Evolutionary conservation across 306 rosid genomes (phyloP).

Genomic region (Acacia melanoxylon): DNA sequence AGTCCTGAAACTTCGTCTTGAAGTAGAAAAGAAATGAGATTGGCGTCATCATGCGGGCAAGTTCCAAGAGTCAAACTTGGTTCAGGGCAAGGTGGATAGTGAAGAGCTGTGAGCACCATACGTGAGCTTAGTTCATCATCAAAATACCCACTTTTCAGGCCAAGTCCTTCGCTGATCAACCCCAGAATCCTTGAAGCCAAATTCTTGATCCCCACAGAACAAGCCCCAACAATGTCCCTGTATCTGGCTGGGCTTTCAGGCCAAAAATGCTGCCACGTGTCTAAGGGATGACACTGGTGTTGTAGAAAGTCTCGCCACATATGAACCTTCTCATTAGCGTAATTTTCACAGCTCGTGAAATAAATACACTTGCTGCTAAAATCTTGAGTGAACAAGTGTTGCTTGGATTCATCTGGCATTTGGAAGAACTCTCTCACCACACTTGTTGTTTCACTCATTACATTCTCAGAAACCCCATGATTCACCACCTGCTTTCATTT

Average conservation of each 20-base stretch:
- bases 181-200: constrained; percentile 14
- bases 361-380: constrained; percentile 14
- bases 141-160: not conserved
- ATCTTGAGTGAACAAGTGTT: constrained; percentile 28
- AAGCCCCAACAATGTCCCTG: constrained; percentile 14
- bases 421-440: constrained; percentile 32
- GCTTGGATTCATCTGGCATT: constrained; percentile 28
- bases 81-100: constrained; percentile 11
- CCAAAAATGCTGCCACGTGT: constrained; percentile 14
- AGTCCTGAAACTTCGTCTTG: constrained; percentile 2
- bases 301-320: constrained; percentile 19
- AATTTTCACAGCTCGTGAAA: constrained; percentile 22
- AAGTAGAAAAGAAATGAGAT: not conserved
- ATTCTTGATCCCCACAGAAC: constrained; percentile 1
- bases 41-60: not conserved
- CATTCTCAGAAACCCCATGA: constrained; percentile 28
- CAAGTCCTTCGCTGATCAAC: constrained; percentile 15
- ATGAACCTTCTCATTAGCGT: not conserved
- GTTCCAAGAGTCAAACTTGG: constrained; percentile 14
- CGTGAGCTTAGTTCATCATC: not conserved
- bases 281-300: constrained; percentile 18
- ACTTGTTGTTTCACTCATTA: constrained; percentile 12
- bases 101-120: not conserved
- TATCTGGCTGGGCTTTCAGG: constrained; percentile 8
- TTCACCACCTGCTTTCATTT: not conserved